Evolutionary conservation across 192 early-diverging fungal species (phyloP), one percentile per base, ranked within the genome.

Genomic region (Kickxella alabastrina): DNA sequence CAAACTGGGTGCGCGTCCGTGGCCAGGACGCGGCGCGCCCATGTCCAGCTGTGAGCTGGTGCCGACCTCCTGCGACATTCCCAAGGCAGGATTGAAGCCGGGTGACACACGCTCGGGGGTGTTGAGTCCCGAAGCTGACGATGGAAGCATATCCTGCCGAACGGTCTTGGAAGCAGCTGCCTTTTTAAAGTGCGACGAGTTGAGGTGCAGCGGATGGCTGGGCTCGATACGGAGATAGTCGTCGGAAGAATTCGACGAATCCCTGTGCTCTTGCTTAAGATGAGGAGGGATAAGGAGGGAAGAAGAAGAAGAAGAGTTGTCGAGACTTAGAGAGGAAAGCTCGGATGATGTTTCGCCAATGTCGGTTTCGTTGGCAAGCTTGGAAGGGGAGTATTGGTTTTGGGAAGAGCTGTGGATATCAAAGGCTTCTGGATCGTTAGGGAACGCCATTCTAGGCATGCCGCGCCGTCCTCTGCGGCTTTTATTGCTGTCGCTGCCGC

Each of bases 131-230:
- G 72, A 75, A 6, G 60, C 46, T 17, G 72, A 32, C n/a, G 56
- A 13, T 0, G 72, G 72, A 43, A 56, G 72, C 72, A 75, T 75
- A 39, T 75, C 56, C 38, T 75, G 63, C 2, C 53, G 71, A 10
- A 63, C 29, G 1, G 13, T 12, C 42, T 56, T 62, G 39, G 37
- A 42, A n/a, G n/a, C n/a, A n/a, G n/a, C n/a, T n/a, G n/a, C n/a
- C 45, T 55, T 49, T 35, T 29, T 21, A 25, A 43, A 39, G 42
- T 57, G 59, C 9, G 27, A 36, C 25, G 34, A 29, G 28, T 37
- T 27, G 25, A 75, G 65, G 38, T 63, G 51, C 32, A 75, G 52
- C 44, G 71, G 71, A 4, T 56, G 21, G 65, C 71, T 75, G 24
- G 36, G 55, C 18, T 61, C 50, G 31, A 75, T 75, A 7, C n/a